Percentiles rank a stretch among this genome's conserved stretches.
Evolutionary conservation across 305 asterid genomes (phyloP).

Genomic region (Striga hermonthica): DNA sequence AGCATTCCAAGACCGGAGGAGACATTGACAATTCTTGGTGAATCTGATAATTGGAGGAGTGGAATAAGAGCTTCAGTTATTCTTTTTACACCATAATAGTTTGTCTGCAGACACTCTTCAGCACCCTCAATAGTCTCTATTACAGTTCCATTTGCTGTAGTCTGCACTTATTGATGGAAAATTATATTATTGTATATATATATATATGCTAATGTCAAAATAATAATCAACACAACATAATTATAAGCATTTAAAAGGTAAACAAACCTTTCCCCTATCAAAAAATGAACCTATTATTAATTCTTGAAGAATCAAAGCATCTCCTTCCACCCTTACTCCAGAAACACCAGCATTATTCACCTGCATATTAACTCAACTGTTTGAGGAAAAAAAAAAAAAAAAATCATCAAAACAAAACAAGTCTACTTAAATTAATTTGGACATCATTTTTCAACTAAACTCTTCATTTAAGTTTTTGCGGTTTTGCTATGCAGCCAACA

Average conservation of each 20-base stretch:
- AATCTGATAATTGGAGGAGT: constrained; percentile 36
- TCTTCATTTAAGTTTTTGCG: too few relatives aligned
- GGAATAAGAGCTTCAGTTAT: constrained; percentile 40
- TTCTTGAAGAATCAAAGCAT: constrained; percentile 24
- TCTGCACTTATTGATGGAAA: constrained; percentile 9
- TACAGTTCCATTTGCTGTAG: constrained; percentile 28
- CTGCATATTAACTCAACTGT: constrained; percentile 36
- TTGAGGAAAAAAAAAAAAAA: too few relatives aligned
- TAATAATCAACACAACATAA: too few relatives aligned
- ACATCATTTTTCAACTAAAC: too few relatives aligned
- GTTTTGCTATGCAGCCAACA: too few relatives aligned
- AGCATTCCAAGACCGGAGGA: constrained; percentile 34
- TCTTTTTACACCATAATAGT: constrained; percentile 40
- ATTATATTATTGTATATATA: not conserved
- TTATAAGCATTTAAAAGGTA: too few relatives aligned
- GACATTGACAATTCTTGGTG: constrained; percentile 47
- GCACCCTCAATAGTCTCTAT: constrained; percentile 31
- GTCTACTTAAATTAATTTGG: too few relatives aligned
- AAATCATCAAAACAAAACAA: too few relatives aligned
- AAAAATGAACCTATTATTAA: not conserved
- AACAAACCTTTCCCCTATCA: constrained; percentile 22
- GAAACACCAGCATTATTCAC: constrained; percentile 58
- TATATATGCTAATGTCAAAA: too few relatives aligned
- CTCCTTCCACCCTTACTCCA: constrained; percentile 38
- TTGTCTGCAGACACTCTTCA: constrained; percentile 35